Percentiles rank a stretch among this genome's conserved stretches.
Conservation (phyloP, 2,329 filamentous ascomycete genomes). For the Ophiocordyceps unilateralis region DNA sequence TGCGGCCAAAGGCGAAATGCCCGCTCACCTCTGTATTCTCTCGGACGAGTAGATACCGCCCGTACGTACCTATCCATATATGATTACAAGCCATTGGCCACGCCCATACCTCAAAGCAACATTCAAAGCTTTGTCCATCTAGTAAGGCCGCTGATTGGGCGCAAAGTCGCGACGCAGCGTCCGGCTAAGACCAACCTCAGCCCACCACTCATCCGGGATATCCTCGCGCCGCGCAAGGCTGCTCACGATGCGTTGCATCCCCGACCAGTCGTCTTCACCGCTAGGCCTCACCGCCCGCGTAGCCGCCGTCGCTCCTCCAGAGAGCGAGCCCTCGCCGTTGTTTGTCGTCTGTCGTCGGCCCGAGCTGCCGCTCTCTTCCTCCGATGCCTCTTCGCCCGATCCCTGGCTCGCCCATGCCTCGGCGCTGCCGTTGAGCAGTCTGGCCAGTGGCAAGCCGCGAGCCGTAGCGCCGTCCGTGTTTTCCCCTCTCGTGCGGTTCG, state of each 20-base stretch:
- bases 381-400: neutral
- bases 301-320: neutral
- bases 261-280: constrained; percentile 27
- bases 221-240: constrained; percentile 53
- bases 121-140: no score
- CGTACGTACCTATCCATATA: no score
- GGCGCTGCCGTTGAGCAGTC: neutral
- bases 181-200: constrained; percentile 47
- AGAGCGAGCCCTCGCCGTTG: no score
- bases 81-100: no score
- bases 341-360: neutral
- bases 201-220: constrained; percentile 74
- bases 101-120: no score
- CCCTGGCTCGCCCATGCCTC: neutral
- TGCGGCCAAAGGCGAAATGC: no score
- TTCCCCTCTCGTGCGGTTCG: neutral
- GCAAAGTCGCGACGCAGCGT: constrained; percentile 21
- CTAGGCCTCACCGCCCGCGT: constrained; percentile 2
- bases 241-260: constrained; percentile 57
- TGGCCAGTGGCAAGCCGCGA: neutral
- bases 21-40: no score
- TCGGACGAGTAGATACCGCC: no score
- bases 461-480: neutral
- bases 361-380: neutral
- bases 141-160: no score